Percentiles rank a stretch among this genome's conserved stretches.
These are phyloP conservation scores for Coriaria nepalensis DNA, from an alignment of 306 rosid species.

Conservation along the genomic window DNA sequence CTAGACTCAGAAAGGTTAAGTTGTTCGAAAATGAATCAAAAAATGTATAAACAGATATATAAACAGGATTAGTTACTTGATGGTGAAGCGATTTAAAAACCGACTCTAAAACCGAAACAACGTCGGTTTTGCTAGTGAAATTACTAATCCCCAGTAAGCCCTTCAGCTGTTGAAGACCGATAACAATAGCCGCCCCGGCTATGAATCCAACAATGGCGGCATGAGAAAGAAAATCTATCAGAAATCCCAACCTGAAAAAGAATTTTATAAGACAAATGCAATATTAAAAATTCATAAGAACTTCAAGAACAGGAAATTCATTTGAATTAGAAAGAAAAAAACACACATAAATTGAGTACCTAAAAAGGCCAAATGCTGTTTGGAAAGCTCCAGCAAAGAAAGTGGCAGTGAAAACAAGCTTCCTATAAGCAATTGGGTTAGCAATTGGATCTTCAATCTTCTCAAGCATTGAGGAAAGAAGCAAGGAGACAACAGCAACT, in stretches of 20 bases:
- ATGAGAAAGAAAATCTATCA: constrained; percentile 86
- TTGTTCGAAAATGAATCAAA: no score
- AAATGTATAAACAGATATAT: no score
- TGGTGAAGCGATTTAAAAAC: constrained; percentile 31
- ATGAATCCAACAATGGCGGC: constrained; percentile 93
- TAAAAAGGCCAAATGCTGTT: constrained; percentile 57
- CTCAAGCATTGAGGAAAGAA: constrained; percentile 44
- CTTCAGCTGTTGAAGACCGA: constrained; percentile 86
- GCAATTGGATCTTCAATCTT: constrained; percentile 55
- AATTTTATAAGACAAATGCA: background rate
- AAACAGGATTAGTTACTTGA: constrained; percentile 21
- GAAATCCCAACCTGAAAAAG: constrained; percentile 64
- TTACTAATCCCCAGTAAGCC: constrained; percentile 63
- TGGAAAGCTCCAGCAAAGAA: constrained; percentile 86
- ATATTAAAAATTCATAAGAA: background rate
- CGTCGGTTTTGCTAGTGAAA: constrained; percentile 59
- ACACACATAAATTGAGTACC: constrained; percentile 21
- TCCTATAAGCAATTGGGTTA: constrained; percentile 52
- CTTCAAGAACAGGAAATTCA: background rate
- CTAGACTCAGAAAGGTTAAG: no score
- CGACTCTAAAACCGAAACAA: constrained; percentile 50
- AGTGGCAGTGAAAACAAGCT: constrained; percentile 54
- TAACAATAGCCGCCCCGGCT: constrained; percentile 91
- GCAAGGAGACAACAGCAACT: constrained; percentile 82
- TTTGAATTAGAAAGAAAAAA: background rate